A percentile compares a stretch with the other conserved stretches of the same genome.
These are phyloP conservation scores for Xerocomus potaroensis DNA, from an alignment of 768 basidiomycete genomes.

Conservation along the genomic window DNA sequence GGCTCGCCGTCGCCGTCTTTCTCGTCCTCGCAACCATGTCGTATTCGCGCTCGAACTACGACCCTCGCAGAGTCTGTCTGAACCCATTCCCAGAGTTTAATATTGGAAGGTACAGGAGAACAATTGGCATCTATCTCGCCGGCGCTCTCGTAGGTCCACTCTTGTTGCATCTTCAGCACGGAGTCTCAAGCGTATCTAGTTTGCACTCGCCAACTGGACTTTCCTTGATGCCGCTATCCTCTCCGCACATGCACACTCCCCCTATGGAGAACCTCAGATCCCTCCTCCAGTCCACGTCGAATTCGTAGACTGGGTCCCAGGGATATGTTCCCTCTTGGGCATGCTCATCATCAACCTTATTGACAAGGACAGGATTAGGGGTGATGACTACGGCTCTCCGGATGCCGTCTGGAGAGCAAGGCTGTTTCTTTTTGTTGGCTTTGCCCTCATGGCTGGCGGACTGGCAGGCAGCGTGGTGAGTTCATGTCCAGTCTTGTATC, in stretches of 20 bases:
- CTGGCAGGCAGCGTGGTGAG: conserved; percentile 94
- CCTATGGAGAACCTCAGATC: conserved; percentile 65
- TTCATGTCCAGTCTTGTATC: conserved; percentile 14
- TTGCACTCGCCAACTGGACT: conserved; percentile 91
- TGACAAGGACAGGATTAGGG: conserved; percentile 85
- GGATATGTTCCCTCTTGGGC: conserved; percentile 87
- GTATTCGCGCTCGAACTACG: conserved; percentile 58
- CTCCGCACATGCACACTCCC: conserved; percentile 79
- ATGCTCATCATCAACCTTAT: conserved; percentile 92
- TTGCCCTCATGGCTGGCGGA: conserved; percentile 96
- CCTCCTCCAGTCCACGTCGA: conserved; percentile 75
- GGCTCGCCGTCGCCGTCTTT: too few relatives aligned
- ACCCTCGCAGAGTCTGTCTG: conserved; percentile 83
- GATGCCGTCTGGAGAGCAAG: conserved; percentile 89
- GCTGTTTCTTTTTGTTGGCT: conserved; percentile 88
- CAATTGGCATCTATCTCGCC: conserved; percentile 85
- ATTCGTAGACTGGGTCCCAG: conserved; percentile 98
- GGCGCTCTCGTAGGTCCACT: conserved; percentile 76
- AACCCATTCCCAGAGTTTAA: conserved; percentile 79
- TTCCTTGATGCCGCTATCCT: conserved; percentile 92
- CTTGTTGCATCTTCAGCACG: background rate
- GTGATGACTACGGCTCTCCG: conserved; percentile 79
- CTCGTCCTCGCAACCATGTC: conserved; percentile 10
- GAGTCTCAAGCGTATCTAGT: conserved; percentile 42
- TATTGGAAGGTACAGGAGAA: conserved; percentile 72